Evolutionary conservation across 345 rosid genomes (phyloP).

Genomic region (Corchorus capsularis): DNA sequence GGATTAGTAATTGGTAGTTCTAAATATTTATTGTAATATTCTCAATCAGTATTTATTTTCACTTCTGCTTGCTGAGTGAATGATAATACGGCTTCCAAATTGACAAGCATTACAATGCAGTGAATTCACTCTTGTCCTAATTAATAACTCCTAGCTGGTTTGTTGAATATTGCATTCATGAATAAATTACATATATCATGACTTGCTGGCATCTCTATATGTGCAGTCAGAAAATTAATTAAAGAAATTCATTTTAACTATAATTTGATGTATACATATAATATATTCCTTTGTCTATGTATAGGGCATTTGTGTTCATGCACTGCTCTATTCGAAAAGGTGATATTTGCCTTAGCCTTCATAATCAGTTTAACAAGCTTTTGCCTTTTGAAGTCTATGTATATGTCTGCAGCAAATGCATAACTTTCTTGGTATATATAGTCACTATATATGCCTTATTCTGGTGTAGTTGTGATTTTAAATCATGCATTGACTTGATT

Average conservation of each 20-base stretch:
- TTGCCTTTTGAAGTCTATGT: background rate
- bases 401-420: background rate
- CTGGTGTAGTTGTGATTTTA: too few relatives aligned
- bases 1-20: background rate
- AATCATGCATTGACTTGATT: slow-evolving; percentile 2
- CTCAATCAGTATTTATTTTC: background rate
- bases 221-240: background rate
- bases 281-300: background rate
- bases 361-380: background rate
- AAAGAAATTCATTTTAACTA: background rate
- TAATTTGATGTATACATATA: background rate
- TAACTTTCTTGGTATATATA: background rate
- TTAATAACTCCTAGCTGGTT: background rate
- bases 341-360: background rate
- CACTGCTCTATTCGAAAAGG: background rate
- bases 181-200: slow-evolving; percentile 3
- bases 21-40: slow-evolving; percentile 6
- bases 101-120: slow-evolving; percentile 2
- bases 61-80: background rate
- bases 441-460: too few relatives aligned
- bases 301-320: background rate
- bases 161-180: background rate
- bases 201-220: background rate
- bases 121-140: slow-evolving; percentile 6
- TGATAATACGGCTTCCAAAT: background rate